Conservation (phyloP, 106 monocot species). For the Ottelia alismoides region DNA sequence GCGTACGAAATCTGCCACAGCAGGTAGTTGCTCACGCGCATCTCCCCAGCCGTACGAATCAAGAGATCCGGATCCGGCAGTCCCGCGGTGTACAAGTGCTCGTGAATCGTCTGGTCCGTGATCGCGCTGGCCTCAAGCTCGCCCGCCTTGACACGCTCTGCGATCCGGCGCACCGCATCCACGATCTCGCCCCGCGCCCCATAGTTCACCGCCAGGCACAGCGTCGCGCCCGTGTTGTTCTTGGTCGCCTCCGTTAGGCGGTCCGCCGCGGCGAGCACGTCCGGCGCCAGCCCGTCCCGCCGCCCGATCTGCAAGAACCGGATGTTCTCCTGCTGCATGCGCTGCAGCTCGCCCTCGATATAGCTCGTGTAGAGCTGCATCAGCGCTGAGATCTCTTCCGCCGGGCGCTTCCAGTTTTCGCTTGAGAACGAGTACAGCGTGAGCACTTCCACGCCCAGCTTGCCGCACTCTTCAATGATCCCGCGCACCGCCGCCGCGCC, state of each 20-base stretch:
- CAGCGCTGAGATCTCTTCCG: not conserved
- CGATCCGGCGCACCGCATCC: not conserved
- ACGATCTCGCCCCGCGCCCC: not conserved
- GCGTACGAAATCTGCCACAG: too few relatives aligned
- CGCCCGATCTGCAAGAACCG: not conserved
- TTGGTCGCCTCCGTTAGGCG: not conserved
- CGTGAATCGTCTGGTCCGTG: conserved; percentile 14
- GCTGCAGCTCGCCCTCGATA: conserved; percentile 9
- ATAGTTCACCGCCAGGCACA: not conserved
- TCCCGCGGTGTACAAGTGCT: conserved; percentile 4
- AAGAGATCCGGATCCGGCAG: conserved; percentile 28
- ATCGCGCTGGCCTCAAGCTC: too few relatives aligned
- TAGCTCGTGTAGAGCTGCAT: not conserved
- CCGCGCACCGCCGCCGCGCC: not conserved
- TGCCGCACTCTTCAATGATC: not conserved
- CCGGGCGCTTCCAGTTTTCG: not conserved
- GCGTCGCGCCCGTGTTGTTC: not conserved
- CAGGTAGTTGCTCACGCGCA: conserved; percentile 33
- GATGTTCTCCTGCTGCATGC: not conserved
- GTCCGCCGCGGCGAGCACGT: not conserved
- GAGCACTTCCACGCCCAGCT: not conserved
- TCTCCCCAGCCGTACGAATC: conserved; percentile 37
- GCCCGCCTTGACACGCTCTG: not conserved
- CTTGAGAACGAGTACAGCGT: not conserved
- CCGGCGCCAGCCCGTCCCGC: not conserved